These are phyloP conservation scores for Gossypium thurberi DNA, from an alignment of 345 rosid genomes.

Conservation along the genomic window DNA sequence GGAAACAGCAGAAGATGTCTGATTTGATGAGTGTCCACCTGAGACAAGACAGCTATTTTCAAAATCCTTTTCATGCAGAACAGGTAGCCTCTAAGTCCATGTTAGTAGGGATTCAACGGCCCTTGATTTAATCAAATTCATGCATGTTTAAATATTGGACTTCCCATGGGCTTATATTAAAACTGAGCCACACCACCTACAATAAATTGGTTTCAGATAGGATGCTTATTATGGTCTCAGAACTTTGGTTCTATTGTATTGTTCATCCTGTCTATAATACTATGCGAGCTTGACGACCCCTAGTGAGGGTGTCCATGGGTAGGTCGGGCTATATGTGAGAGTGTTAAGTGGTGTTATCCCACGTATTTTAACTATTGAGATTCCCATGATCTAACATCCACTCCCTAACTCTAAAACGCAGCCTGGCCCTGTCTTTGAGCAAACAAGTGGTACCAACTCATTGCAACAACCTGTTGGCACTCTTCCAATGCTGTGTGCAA, in stretches of 20 bases:
- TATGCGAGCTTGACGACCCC: neutral
- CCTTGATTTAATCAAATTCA: constrained; percentile 2
- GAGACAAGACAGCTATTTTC: constrained; percentile 44
- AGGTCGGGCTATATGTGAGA: neutral
- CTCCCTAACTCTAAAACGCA: constrained; percentile 24
- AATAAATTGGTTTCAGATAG: neutral
- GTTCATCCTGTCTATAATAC: neutral
- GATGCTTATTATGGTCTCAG: neutral
- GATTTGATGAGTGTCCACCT: constrained; percentile 52
- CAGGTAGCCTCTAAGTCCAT: constrained; percentile 23
- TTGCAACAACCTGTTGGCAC: constrained; percentile 15
- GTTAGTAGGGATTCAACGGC: neutral
- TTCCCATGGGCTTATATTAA: neutral
- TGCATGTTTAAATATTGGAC: neutral
- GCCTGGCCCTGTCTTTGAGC: constrained; percentile 49
- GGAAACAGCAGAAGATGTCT: constrained; percentile 83
- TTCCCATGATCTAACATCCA: neutral
- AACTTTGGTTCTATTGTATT: neutral
- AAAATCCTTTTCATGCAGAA: constrained; percentile 20
- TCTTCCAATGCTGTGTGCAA: constrained; percentile 29
- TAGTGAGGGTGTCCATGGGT: neutral
- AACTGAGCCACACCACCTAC: neutral
- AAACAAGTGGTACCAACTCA: constrained; percentile 16
- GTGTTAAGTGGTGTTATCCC: neutral
- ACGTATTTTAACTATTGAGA: neutral